Conservation (phyloP, 176 grass and related monocot genomes). For the Raddia guianensis region DNA sequence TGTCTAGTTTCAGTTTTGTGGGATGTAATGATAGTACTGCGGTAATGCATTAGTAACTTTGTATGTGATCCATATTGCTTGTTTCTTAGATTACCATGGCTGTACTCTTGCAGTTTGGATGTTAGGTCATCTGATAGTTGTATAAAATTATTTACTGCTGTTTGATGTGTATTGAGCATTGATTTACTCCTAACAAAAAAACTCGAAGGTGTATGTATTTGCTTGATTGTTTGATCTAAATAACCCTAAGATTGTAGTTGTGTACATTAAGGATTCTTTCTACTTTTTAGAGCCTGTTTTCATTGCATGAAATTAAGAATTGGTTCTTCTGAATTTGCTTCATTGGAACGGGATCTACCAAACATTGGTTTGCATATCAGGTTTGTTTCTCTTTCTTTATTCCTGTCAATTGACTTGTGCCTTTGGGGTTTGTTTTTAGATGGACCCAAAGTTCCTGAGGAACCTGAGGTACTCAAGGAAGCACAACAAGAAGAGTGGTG, state of each 20-base stretch:
- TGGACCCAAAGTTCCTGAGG: conserved; percentile 80
- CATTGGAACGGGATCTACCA: too few relatives aligned
- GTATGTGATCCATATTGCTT: neutral
- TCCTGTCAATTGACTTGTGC: neutral
- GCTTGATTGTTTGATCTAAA: neutral
- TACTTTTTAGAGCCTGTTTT: neutral
- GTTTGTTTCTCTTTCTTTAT: neutral
- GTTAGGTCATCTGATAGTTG: neutral
- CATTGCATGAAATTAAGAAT: too few relatives aligned
- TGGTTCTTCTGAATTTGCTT: too few relatives aligned
- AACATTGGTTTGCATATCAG: neutral
- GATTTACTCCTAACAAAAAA: neutral
- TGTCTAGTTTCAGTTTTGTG: neutral
- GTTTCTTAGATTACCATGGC: neutral
- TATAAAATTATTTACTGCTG: neutral
- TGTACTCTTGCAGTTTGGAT: neutral
- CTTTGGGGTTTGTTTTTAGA: conserved; percentile 14
- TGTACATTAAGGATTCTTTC: neutral
- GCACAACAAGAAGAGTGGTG: conserved; percentile 56
- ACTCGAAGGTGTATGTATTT: neutral
- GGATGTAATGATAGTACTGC: neutral
- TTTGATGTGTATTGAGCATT: too few relatives aligned
- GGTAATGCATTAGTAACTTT: neutral
- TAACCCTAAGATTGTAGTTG: neutral
- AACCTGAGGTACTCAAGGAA: conserved; percentile 83